Base-by-base conservation (phyloP, 2,329 filamentous ascomycete species). In the Paraphaeosphaeria minitans region DNA sequence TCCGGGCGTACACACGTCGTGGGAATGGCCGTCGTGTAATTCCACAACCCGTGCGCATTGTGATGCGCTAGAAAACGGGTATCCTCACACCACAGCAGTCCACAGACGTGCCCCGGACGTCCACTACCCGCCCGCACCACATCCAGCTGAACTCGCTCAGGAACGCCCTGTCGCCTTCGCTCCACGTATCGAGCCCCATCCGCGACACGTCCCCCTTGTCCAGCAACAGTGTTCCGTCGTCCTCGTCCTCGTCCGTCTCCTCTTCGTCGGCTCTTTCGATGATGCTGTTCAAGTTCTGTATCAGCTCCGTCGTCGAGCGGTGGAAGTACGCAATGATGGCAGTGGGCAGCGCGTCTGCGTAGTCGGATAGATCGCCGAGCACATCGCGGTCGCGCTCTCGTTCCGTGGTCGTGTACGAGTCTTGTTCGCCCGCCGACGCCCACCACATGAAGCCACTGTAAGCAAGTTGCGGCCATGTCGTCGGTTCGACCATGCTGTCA, bases 381-480 rank as follows among this genome's bases (percentile, higher is more conserved):
- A 82, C 66, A 55, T 77, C 75, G 19, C 75, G 74, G 58, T 83
- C 81, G 29, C 82, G 79, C 55, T 84, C 81, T 59, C 81, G 80
- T 66, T 87, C 85, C 57, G 86, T 81, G 1, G 81, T 79, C 10
- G 83, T 77, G 51, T 81, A 82, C 13, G 81, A 80, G 29, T 84
- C 82, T 60, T 89, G 85, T 76, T 95, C 91, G 58, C 91, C 91
- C 0, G 91, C 90, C 16, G 89, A 92, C 2, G 91, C 91, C 91
- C 92, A 95, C 91, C 91, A 95, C 85, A 94, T 92, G 79, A 94
- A 93, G 24, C 89, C 88, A 55, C 85, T 87, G 77, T 94, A 95
- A 5, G 91, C 91, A 27, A 94, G 84, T 1, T 89, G 87, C 0
- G 89, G 83, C 91, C 86, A 89, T 0, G 84, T 84, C 39, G 82